These are phyloP conservation scores for Aspergillus fumigatiaffinis DNA, from an alignment of 2,329 filamentous ascomycete genomes.

Conservation along the genomic window DNA sequence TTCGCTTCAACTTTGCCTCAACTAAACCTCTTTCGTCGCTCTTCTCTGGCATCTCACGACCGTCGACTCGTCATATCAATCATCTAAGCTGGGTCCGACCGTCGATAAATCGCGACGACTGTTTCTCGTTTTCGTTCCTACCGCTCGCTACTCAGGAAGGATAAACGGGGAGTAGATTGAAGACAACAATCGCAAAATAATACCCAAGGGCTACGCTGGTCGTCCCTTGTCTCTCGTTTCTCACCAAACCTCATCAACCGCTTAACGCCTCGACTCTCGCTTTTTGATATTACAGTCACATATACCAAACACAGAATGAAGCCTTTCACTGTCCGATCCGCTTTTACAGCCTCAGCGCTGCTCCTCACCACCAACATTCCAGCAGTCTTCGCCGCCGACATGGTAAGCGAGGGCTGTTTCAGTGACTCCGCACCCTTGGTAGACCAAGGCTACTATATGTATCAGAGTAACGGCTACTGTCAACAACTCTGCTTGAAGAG, in stretches of 20 bases:
- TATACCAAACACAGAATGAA: conserved; percentile 20
- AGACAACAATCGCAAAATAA: conserved; percentile 11
- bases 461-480: conserved; percentile 55
- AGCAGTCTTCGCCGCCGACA: conserved; percentile 16
- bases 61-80: not conserved
- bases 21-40: not conserved
- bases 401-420: conserved; percentile 49
- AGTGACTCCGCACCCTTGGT: conserved; percentile 44
- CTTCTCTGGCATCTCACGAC: not conserved
- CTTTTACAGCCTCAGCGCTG: conserved; percentile 22
- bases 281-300: conserved; percentile 6
- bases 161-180: conserved; percentile 6
- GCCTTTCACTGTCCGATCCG: conserved; percentile 22
- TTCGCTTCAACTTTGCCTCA: not conserved
- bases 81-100: not conserved
- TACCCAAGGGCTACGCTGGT: conserved; percentile 34
- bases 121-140: not conserved
- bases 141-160: not conserved
- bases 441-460: conserved; percentile 48
- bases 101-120: conserved; percentile 5
- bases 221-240: conserved; percentile 31
- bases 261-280: conserved; percentile 19
- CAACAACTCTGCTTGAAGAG: conserved; percentile 47
- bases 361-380: conserved; percentile 21
- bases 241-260: conserved; percentile 10